Evolutionary conservation across 768 basidiomycete genomes (phyloP).

Genomic region (Amanita rubescens): DNA sequence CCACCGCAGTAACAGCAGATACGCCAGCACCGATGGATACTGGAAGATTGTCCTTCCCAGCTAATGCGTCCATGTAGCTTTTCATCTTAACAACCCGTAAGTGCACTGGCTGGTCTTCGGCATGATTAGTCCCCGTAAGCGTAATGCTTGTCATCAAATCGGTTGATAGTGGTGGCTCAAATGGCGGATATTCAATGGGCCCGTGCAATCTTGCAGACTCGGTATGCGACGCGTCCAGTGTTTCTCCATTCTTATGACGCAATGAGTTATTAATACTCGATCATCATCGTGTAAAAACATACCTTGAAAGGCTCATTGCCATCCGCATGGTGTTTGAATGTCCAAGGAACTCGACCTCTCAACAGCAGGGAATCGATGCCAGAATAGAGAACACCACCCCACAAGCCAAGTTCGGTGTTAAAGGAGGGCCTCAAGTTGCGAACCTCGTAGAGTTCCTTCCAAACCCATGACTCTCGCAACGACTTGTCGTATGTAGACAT

Average conservation of each 20-base stretch:
- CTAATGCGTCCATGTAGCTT: slow-evolving; percentile 20
- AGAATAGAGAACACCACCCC: slow-evolving; percentile 84
- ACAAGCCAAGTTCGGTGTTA: slow-evolving; percentile 68
- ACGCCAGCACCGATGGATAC: slow-evolving; percentile 21
- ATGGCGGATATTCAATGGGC: slow-evolving; percentile 81
- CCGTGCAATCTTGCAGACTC: slow-evolving; percentile 53
- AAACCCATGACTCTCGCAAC: slow-evolving; percentile 76
- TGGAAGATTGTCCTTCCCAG: slow-evolving; percentile 17
- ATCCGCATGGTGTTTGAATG: slow-evolving; percentile 59
- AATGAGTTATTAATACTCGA: no score
- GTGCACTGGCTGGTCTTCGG: slow-evolving; percentile 94
- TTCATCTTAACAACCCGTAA: slow-evolving; percentile 51
- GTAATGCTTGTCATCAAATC: slow-evolving; percentile 88
- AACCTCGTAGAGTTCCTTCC: slow-evolving; percentile 80
- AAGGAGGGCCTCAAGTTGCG: slow-evolving; percentile 91
- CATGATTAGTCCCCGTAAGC: slow-evolving; percentile 91
- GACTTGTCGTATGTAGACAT: slow-evolving; percentile 68
- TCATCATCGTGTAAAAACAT: no score
- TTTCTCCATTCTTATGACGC: slow-evolving; percentile 15
- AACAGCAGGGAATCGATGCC: slow-evolving; percentile 83
- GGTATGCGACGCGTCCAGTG: slow-evolving; percentile 65
- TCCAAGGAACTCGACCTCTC: slow-evolving; percentile 87
- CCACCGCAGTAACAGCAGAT: slow-evolving; percentile 19
- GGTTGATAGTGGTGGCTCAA: slow-evolving; percentile 85
- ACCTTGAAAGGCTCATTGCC: slow-evolving; percentile 20